Evolutionary conservation across 1,139 yeast species (phyloP).

Genomic region (Pichia sorboxylosa): DNA sequence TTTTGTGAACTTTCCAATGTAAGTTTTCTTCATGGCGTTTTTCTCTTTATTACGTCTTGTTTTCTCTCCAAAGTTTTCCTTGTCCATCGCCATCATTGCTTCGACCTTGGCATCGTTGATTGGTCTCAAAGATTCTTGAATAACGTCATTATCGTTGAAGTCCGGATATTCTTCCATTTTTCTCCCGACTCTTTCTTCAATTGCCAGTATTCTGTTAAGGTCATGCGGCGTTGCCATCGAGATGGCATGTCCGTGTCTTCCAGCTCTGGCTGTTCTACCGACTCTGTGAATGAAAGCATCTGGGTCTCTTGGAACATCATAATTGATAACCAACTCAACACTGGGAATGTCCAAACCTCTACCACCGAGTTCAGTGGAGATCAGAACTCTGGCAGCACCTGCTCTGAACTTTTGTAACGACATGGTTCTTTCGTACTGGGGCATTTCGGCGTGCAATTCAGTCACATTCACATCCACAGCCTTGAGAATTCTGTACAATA

Average conservation of each 20-base stretch:
- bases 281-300: conserved; percentile 95
- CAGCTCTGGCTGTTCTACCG: conserved; percentile 99
- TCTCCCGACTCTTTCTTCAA: conserved; percentile 71
- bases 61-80: conserved; percentile 74
- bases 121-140: conserved; percentile 53
- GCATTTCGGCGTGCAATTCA: conserved; percentile 89
- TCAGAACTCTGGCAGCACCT: conserved; percentile 80
- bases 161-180: conserved; percentile 65
- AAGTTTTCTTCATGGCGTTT: conserved; percentile 4
- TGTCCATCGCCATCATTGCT: conserved; percentile 87
- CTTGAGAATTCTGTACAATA: conserved; percentile 63
- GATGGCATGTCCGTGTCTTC: conserved; percentile 59
- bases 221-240: conserved; percentile 81
- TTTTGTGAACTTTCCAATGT: conserved; percentile 2
- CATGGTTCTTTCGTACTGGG: conserved; percentile 81
- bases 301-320: conserved; percentile 90
- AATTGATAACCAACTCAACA: conserved; percentile 81
- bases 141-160: conserved; percentile 65
- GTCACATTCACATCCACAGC: conserved; percentile 71
- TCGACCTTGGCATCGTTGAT: conserved; percentile 82
- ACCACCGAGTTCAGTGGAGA: conserved; percentile 94
- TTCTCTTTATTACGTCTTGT: conserved; percentile 38
- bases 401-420: conserved; percentile 89
- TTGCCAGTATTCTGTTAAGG: conserved; percentile 66
- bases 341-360: conserved; percentile 95